These are phyloP conservation scores for Chlorella vulgaris DNA, from an alignment of 139 green algal genomes.

Conservation along the genomic window DNA sequence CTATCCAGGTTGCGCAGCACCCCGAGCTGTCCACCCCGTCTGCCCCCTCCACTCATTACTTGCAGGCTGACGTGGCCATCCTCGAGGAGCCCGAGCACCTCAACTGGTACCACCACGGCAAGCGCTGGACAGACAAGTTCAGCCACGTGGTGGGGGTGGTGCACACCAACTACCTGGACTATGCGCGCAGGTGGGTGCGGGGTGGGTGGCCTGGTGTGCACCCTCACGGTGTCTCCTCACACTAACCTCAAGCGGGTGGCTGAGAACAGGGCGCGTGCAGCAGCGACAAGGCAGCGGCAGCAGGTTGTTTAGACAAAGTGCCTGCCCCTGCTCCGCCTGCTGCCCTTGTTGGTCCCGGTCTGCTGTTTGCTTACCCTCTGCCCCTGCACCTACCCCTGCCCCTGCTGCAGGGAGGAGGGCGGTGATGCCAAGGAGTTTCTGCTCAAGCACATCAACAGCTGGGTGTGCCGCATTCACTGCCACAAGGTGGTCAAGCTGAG, in stretches of 20 bases:
- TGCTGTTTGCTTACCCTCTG: neutral
- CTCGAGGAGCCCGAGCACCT: slow-evolving; percentile 99
- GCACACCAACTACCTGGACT: slow-evolving; percentile 99
- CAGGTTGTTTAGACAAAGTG: too few species aligned
- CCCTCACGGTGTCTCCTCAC: too few species aligned
- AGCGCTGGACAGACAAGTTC: slow-evolving; percentile 98
- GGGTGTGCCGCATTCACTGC: slow-evolving; percentile 86
- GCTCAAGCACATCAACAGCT: slow-evolving; percentile 81
- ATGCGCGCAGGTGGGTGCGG: slow-evolving; percentile 59
- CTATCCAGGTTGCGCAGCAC: too few species aligned
- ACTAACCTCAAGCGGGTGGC: too few species aligned
- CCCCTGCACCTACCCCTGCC: neutral
- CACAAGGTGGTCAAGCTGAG: slow-evolving; percentile 98
- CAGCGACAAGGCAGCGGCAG: too few species aligned
- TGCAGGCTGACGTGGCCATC: slow-evolving; percentile 92
- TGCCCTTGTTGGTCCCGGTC: neutral
- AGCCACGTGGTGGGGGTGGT: slow-evolving; percentile 95
- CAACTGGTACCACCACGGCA: slow-evolving; percentile 98
- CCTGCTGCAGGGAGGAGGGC: slow-evolving; percentile 46
- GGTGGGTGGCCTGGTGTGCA: neutral
- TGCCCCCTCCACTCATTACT: too few species aligned
- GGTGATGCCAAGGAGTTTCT: slow-evolving; percentile 56
- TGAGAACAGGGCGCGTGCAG: too few species aligned
- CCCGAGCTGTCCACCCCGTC: too few species aligned
- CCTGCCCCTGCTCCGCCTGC: neutral